A percentile compares a stretch with the other conserved stretches of the same genome.
Conservation (phyloP, 2,329 filamentous ascomycete species). For the Nannizzia gypsea region DNA sequence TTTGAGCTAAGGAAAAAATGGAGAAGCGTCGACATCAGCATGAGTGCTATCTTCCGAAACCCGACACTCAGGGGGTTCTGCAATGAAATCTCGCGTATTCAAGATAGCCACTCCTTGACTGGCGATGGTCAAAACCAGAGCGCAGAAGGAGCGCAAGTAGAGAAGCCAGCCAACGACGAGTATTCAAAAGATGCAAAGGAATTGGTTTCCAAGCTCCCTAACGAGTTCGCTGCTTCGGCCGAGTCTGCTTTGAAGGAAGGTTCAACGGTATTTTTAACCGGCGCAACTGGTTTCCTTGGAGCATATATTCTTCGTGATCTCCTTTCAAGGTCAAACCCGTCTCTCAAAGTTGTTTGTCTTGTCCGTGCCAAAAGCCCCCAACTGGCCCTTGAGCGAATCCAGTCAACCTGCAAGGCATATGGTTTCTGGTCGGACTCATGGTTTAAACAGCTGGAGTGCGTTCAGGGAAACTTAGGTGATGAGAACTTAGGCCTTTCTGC, state of each 20-base stretch:
- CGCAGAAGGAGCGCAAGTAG: conserved; percentile 10
- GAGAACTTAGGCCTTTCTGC: conserved; percentile 61
- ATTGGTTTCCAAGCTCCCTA: conserved; percentile 40
- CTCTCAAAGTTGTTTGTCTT: conserved; percentile 57
- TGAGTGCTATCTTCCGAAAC: conserved; percentile 15
- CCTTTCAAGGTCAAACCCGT: conserved; percentile 46
- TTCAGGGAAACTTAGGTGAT: conserved; percentile 63
- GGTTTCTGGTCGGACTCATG: conserved; percentile 58
- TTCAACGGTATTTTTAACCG: conserved; percentile 66
- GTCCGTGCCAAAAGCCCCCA: conserved; percentile 56
- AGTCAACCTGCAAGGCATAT: conserved; percentile 59
- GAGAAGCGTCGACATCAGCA: conserved; percentile 17
- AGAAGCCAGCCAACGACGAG: conserved; percentile 32
- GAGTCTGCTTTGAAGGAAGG: conserved; percentile 25
- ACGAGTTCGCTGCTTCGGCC: conserved; percentile 26
- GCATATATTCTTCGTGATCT: conserved; percentile 68
- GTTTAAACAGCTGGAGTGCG: conserved; percentile 48
- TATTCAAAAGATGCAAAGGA: conserved; percentile 43
- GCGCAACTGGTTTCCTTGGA: conserved; percentile 82
- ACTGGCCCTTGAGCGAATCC: conserved; percentile 53
- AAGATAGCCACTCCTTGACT: conserved; percentile 38
- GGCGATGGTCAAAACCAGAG: conserved; percentile 16
- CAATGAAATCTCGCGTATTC: conserved; percentile 41
- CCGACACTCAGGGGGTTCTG: conserved; percentile 36
- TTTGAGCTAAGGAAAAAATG: conserved; percentile 54